Evolutionary conservation across 495 filamentous ascomycete genomes (phyloP).

Genomic region (Aspergillus biplanus): DNA sequence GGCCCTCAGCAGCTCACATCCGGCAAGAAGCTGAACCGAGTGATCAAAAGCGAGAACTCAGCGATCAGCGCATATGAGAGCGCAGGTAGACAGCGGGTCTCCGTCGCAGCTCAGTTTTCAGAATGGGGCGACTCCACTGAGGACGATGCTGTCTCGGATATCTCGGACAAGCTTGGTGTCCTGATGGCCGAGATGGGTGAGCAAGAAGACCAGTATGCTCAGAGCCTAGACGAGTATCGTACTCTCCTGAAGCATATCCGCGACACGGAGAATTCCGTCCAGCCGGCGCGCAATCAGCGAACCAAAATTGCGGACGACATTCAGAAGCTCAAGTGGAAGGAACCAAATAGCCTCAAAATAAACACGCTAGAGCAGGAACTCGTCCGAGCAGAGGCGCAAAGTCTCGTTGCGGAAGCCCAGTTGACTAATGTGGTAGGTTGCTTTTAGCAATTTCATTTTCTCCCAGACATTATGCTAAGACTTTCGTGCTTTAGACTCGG

Average conservation of each 20-base stretch:
- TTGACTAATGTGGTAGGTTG: conserved; percentile 80
- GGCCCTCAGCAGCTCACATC: conserved; percentile 82
- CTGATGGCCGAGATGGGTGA: conserved; percentile 88
- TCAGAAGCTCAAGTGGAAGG: conserved; percentile 82
- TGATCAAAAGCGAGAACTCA: conserved; percentile 91
- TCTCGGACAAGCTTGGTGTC: conserved; percentile 93
- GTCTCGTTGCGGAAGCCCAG: conserved; percentile 93
- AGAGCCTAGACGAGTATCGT: conserved; percentile 82
- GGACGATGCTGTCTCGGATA: conserved; percentile 84
- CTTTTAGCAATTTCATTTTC: not conserved
- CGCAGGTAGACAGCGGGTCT: conserved; percentile 77
- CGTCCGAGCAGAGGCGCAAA: conserved; percentile 92
- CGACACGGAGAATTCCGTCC: conserved; percentile 90
- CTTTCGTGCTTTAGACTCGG: conserved; percentile 63
- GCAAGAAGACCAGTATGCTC: conserved; percentile 86
- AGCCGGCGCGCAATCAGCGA: conserved; percentile 84
- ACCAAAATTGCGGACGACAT: conserved; percentile 89
- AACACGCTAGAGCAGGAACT: conserved; percentile 92
- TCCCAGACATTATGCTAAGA: conserved; percentile 14
- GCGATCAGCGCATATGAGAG: conserved; percentile 81
- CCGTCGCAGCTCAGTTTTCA: conserved; percentile 86
- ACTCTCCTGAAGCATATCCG: conserved; percentile 83
- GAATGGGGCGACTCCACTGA: conserved; percentile 93
- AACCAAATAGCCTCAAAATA: conserved; percentile 75
- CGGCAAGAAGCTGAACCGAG: conserved; percentile 78